Evolutionary conservation across 2,329 filamentous ascomycete species (phyloP).

Genomic region (Neoscytalidium dimidiatum): DNA sequence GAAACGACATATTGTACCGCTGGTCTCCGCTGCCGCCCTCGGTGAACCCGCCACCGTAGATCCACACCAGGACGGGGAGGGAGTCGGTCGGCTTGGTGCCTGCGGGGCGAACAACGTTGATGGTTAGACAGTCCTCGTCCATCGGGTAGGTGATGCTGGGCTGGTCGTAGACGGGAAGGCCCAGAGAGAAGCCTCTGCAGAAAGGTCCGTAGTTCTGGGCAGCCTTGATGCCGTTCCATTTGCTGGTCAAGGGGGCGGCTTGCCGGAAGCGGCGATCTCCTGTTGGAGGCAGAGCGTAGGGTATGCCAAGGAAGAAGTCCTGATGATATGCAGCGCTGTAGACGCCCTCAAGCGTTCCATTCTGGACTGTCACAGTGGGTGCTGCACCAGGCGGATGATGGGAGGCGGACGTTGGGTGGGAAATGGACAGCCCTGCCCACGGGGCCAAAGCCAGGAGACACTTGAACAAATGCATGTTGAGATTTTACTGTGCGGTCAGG

Average conservation of each 20-base stretch:
- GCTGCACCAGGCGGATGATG: no score
- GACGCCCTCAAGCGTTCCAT: slow-evolving; percentile 44
- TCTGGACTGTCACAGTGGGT: no score
- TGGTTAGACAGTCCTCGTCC: slow-evolving; percentile 53
- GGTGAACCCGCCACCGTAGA: slow-evolving; percentile 17
- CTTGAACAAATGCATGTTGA: no score
- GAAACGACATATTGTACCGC: slow-evolving; percentile 35
- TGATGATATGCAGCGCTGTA: slow-evolving; percentile 37
- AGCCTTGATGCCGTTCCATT: no score
- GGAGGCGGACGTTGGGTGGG: no score
- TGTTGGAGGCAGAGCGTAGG: slow-evolving; percentile 9
- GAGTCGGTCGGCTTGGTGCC: slow-evolving; percentile 25
- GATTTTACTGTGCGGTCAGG: no score
- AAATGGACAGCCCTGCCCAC: no score
- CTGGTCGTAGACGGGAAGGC: no score
- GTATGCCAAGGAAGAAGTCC: slow-evolving; percentile 18
- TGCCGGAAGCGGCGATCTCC: slow-evolving; percentile 10
- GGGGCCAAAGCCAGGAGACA: no score
- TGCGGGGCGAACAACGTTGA: slow-evolving; percentile 46
- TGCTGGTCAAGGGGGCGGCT: neutral
- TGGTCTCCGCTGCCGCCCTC: slow-evolving; percentile 22
- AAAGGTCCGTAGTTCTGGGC: no score
- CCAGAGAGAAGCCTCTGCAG: no score
- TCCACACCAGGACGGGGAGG: slow-evolving; percentile 42
- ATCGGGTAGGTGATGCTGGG: no score